Evolutionary conservation across 768 basidiomycete species (phyloP), one percentile per base, ranked within the genome.

Genomic region (Xerocomus spinulosus): DNA sequence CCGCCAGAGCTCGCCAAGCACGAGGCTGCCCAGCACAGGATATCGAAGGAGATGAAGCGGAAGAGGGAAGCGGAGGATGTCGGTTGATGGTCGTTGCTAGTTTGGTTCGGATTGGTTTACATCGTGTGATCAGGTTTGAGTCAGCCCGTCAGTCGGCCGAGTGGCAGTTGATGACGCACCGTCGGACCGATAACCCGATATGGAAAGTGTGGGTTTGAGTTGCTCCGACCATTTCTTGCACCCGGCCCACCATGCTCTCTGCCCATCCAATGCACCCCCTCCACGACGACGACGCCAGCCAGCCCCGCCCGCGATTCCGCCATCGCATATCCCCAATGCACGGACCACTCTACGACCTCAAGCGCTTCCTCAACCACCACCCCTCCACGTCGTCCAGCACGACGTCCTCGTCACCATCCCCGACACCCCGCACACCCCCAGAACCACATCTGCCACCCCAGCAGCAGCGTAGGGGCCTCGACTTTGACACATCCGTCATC

Each of bases 31-130:
- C 90, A 92, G 68, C 89, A 92, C 64, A 85, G 84, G 63, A 85
- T 96, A 35, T 87, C 92, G 46, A 75, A 84, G 60, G 93, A 95
- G 68, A 96, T 95, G 93, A 96, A 94, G 75, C 78, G 91, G 57
- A 92, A 91, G 73, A 78, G 90, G 34, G 90, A 92, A 23, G 86
- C 75, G 40, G 90, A 92, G 23, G 90, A 92, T 66, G 69, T 80
- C 56, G 82, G 75, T 1, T 82, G 58, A 62, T 28, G 29, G 23
- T 12, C 18, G 36, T n/a, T 28, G 26, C 26, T 5, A 5, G 26
- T 5, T 28, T 5, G 26, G 26, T 6, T 28, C 10, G 26, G 26
- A 28, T 10, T 28, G 26, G 6, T 5, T 10, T 28, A 10, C 10
- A 10, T 28, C 26, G 18, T 20, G 32, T 44, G 34, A 45, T 36